Conservation (phyloP, 129 eudicot genomes). For the Mikania micrantha region DNA sequence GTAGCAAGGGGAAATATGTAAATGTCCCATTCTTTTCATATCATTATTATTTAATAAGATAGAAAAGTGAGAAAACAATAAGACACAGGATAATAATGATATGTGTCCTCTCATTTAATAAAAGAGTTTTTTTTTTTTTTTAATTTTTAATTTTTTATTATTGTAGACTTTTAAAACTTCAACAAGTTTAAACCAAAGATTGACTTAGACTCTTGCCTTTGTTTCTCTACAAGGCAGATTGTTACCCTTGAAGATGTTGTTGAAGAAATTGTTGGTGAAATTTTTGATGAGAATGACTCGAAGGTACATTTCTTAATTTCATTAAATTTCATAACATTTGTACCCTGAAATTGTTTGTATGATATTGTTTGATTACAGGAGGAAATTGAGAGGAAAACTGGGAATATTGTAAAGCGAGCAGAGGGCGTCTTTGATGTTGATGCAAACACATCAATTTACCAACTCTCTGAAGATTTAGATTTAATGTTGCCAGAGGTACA, state of each 20-base stretch:
- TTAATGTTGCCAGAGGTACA: constrained; percentile 57
- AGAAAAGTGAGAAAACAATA: too few relatives aligned
- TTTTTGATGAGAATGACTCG: constrained; percentile 69
- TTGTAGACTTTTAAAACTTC: not conserved
- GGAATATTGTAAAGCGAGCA: constrained; percentile 61
- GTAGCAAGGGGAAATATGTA: too few relatives aligned
- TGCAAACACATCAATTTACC: constrained; percentile 70
- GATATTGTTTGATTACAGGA: constrained; percentile 36
- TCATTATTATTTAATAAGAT: too few relatives aligned
- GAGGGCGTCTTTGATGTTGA: constrained; percentile 70
- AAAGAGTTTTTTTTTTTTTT: too few relatives aligned
- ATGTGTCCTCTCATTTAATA: too few relatives aligned
- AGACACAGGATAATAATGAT: too few relatives aligned
- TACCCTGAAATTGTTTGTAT: not conserved
- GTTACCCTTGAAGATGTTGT: constrained; percentile 74
- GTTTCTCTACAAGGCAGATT: constrained; percentile 37
- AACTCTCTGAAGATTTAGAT: constrained; percentile 57
- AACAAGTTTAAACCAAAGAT: not conserved
- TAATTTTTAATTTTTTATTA: too few relatives aligned
- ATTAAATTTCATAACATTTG: not conserved
- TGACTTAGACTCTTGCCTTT: not conserved
- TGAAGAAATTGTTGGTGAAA: constrained; percentile 76
- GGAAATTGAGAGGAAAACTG: constrained; percentile 67
- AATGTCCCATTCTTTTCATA: too few relatives aligned
- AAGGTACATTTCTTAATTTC: constrained; percentile 30